Evolutionary conservation across 306 rosid species (phyloP), one percentile per base, ranked within the genome.

Genomic region (Cucurbita ficifolia): DNA sequence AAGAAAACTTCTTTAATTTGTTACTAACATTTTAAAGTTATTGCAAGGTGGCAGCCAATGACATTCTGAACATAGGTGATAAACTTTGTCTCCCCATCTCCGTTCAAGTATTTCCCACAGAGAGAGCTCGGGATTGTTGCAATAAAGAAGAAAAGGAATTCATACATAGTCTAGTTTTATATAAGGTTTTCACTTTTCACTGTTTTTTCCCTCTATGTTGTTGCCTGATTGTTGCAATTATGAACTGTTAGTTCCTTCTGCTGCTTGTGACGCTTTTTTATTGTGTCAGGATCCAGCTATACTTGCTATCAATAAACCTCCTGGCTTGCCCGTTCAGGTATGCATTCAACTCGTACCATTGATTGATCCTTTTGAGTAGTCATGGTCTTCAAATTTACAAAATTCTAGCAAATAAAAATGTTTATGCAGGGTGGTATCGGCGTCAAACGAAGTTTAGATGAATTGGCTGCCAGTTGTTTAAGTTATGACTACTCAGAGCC

Each of bases 281-380:
- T 76, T 51, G 73, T 62, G 51, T 73, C 70, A 88, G 96, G 98
- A 94, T 86, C 88, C 95, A 19, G 86, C 92, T 19, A 87, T 80
- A 75, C 77, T 90, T 55, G 95, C 86, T 57, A 79, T 89, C 80
- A 90, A 90, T 75, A 94, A 94, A 85, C 97, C 98, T 75, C 89
- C 97, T 10, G 97, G 97, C 76, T 77, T 94, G 95, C 89, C 95
- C 4, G 98, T 89, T 35, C 97, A 93, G 93, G 98, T 92, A 72
- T 72, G 78, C 24, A 19, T 43, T 50, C 48, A 73, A 74, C 52
- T 57, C 22, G 33, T 36, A 46, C 22, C 7, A 46, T n/a, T 21
- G 38, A 68, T 65, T 11, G 38, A 43, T 43, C 72, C 38, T 65
- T 64, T 73, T 59, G 14, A 50, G 53, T 76, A 48, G 8, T 68